A percentile compares a stretch with the other conserved stretches of the same genome.
Evolutionary conservation across 257 asterid genomes (phyloP).

Genomic region (Solanum virginianum): DNA sequence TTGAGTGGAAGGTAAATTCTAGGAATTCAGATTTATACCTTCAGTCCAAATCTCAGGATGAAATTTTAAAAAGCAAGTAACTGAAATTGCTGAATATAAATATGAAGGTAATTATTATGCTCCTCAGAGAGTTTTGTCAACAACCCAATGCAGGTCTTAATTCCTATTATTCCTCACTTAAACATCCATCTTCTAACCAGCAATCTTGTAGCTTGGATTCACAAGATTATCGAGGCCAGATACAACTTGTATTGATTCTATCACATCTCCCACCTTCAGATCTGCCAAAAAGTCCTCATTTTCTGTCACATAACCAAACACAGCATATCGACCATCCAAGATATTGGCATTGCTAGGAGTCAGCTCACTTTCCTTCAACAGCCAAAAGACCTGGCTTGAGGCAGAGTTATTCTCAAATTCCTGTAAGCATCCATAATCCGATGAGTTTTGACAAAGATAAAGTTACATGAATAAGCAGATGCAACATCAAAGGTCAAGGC

Average conservation of each 20-base stretch:
- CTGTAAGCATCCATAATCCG: constrained; percentile 21
- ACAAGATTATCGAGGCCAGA: constrained; percentile 86
- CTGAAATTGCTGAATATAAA: background rate
- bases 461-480: background rate
- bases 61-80: background rate
- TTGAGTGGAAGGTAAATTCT: background rate
- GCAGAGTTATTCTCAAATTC: constrained; percentile 92
- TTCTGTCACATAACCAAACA: constrained; percentile 75
- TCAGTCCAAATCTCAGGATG: background rate
- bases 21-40: background rate
- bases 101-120: constrained; percentile 3
- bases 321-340: constrained; percentile 87
- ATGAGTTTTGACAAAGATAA: background rate
- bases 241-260: constrained; percentile 81
- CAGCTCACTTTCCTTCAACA: constrained; percentile 92
- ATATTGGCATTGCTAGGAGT: constrained; percentile 98
- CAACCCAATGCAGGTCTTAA: background rate
- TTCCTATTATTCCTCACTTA: background rate
- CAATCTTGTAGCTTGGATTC: constrained; percentile 97
- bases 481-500: background rate
- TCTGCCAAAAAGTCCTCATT: constrained; percentile 87
- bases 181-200: constrained; percentile 32
- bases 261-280: constrained; percentile 91
- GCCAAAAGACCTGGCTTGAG: constrained; percentile 98
- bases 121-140: background rate